phyloP scores from a whole-genome alignment of 139 green algal genomes.

The Axilococcus clingmanii region DNA sequence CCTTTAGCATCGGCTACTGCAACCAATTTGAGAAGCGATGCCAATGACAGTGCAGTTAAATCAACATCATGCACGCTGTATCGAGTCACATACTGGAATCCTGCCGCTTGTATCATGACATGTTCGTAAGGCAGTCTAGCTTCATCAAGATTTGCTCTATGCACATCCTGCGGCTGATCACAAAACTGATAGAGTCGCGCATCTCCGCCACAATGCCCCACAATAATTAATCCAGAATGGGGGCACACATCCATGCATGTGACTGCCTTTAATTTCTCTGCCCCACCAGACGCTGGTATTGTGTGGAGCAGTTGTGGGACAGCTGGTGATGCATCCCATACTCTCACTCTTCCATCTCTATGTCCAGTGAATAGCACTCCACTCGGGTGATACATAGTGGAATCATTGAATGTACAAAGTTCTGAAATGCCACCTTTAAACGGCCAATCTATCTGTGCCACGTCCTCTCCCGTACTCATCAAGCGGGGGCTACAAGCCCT shows the following conservation, averaged over 20 bases:
- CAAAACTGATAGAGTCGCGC: constrained; percentile 40
- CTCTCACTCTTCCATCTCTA: constrained; percentile 34
- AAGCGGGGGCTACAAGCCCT: too few relatives aligned
- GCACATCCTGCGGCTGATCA: constrained; percentile 11
- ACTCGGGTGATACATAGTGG: constrained; percentile 16
- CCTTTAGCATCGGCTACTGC: constrained; percentile 28
- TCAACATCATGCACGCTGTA: constrained; percentile 12
- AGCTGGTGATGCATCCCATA: constrained; percentile 29
- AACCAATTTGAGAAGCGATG: constrained; percentile 12
- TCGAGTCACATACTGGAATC: constrained; percentile 41
- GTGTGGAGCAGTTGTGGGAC: constrained; percentile 30
- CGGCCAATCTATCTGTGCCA: constrained; percentile 13
- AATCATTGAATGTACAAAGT: background rate
- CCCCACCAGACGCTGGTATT: constrained; percentile 17
- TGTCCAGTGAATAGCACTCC: constrained; percentile 33
- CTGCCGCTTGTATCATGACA: constrained; percentile 15
- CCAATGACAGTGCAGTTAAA: constrained; percentile 21
- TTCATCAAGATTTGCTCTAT: constrained; percentile 20
- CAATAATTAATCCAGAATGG: constrained; percentile 27
- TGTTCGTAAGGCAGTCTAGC: constrained; percentile 17
- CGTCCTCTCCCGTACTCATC: background rate
- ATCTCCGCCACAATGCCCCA: constrained; percentile 30
- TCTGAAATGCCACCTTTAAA: constrained; percentile 17
- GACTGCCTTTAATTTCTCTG: constrained; percentile 24
- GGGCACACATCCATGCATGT: constrained; percentile 26